Evolutionary conservation across 2,329 filamentous ascomycete genomes (phyloP).

Genomic region (Aspergillus transmontanensis): DNA sequence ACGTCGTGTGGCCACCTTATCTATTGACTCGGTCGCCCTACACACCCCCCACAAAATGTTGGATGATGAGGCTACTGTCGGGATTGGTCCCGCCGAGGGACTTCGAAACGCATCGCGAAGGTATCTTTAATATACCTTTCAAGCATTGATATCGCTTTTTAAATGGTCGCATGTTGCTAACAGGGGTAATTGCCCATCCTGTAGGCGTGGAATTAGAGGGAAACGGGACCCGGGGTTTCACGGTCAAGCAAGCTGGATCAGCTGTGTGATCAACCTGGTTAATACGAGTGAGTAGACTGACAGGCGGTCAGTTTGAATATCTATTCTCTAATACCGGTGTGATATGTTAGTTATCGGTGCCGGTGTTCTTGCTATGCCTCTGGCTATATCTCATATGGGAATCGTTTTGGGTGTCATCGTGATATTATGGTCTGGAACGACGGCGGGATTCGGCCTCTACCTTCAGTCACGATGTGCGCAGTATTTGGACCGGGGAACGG

Average conservation of each 20-base stretch:
- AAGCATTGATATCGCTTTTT: neutral
- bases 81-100: slow-evolving; percentile 27
- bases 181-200: neutral
- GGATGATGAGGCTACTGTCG: slow-evolving; percentile 37
- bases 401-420: slow-evolving; percentile 81
- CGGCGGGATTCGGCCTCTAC: slow-evolving; percentile 89
- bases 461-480: slow-evolving; percentile 89
- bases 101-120: slow-evolving; percentile 31
- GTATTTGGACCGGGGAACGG: slow-evolving; percentile 84
- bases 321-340: slow-evolving; percentile 16
- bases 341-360: slow-evolving; percentile 77
- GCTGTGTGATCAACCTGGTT: slow-evolving; percentile 90
- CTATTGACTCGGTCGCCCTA: slow-evolving; percentile 11
- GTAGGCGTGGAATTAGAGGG: slow-evolving; percentile 48
- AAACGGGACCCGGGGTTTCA: slow-evolving; percentile 69
- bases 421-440: slow-evolving; percentile 88
- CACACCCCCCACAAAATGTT: slow-evolving; percentile 24
- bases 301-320: neutral
- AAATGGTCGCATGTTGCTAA: slow-evolving; percentile 9
- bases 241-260: slow-evolving; percentile 83
- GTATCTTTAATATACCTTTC: slow-evolving; percentile 21
- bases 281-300: slow-evolving; percentile 75
- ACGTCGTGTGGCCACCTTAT: slow-evolving; percentile 23
- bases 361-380: slow-evolving; percentile 93
- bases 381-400: slow-evolving; percentile 93